A percentile compares a stretch with the other conserved stretches of the same genome.
phyloP scores from a whole-genome alignment of 495 filamentous ascomycete genomes.

The Neurospora intermedia region DNA sequence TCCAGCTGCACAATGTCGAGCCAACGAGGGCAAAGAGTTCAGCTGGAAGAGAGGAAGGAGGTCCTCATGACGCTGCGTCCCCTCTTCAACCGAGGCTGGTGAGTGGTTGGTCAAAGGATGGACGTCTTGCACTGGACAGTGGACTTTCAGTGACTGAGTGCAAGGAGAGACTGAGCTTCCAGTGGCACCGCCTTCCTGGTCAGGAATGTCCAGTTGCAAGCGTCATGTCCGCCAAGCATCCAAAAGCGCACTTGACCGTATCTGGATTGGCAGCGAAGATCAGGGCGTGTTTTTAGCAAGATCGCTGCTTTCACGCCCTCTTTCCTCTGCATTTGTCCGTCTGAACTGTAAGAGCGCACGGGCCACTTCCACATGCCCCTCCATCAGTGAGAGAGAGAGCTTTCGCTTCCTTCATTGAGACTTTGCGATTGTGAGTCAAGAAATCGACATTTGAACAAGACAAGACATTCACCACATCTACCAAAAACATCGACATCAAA shows the following conservation, averaged over 20 bases:
- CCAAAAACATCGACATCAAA: background rate
- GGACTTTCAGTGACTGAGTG: background rate
- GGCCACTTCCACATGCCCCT: conserved; percentile 9
- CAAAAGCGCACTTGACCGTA: background rate
- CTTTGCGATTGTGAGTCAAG: conserved; percentile 14
- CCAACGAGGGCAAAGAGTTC: background rate
- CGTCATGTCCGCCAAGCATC: background rate
- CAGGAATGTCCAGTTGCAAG: background rate
- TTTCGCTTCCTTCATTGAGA: conserved; percentile 3
- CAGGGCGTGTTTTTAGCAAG: background rate
- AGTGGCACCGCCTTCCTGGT: background rate
- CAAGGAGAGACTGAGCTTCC: background rate
- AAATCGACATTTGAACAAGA: background rate
- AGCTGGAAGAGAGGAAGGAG: background rate
- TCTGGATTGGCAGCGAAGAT: background rate
- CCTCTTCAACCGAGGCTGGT: conserved; percentile 20
- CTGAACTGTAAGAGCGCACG: conserved; percentile 1
- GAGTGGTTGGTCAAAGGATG: conserved; percentile 10
- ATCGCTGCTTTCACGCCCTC: background rate
- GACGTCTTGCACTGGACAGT: background rate
- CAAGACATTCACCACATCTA: background rate
- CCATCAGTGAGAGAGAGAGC: conserved; percentile 10
- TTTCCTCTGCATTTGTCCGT: background rate
- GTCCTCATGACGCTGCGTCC: background rate
- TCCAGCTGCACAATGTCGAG: background rate